Base-by-base conservation (phyloP, 176 grass and related monocot genomes). In the Aegilops longissima region DNA sequence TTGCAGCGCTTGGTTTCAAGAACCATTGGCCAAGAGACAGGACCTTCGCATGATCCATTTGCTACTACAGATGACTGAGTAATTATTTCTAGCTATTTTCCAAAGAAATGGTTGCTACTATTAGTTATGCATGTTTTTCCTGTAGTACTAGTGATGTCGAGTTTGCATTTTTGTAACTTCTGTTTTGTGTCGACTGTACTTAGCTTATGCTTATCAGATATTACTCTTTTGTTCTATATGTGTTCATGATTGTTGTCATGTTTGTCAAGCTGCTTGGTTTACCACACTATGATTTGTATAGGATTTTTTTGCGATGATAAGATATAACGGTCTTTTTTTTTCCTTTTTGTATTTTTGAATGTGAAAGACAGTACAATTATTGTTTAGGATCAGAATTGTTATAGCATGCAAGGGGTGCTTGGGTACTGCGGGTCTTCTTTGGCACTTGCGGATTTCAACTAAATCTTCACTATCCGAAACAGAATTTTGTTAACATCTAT, bases 1-100 rank as follows among this genome's bases (percentile, higher is more conserved):
- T 72, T 99, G 81, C 97, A 97, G 90, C 92, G 97, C 87, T 87
- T 99, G 77, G 97, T 99, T 29, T 92, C 96, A 12, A 92, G 90
- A 86, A 95, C 95, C 66, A 99, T 99, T 90, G 97, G 97, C 10
- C 25, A 94, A 42, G 97, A 96, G 49, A 86, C 88, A 66, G 92
- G 87, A 39, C 86, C 94, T 47, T 89, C 79, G 2, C 94, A 93
- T 83, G 94, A 99, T 69, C 94, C 97, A 63, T 99, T 99, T 94
- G 92, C 90, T 64, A 81, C 93, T 27, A 63, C 91, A 0, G 94
- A 95, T 91, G 73, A 36, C 77, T 93, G 74, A 95, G 74, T 88
- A 82, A 78, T 80, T 27, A 82, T 86, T 63, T 81, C 70, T 88
- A 25, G 47, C 70, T 83, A 70, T 74, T 70, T 51, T 67, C 73